Evolutionary conservation across 768 basidiomycete species (phyloP).

Genomic region (Russula brevipes): DNA sequence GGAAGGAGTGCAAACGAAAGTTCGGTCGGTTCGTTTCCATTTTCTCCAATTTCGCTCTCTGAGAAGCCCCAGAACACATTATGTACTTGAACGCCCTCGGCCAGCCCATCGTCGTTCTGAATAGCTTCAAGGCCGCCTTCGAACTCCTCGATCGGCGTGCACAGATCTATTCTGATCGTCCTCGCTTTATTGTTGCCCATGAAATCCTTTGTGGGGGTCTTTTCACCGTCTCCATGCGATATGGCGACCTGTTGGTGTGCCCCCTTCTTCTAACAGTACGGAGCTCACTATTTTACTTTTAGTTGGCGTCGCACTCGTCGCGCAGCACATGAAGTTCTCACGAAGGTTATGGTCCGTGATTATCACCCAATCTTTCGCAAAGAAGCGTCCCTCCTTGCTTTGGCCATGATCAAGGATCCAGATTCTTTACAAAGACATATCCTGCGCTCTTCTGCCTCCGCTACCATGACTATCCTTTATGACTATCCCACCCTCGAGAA

Average conservation of each 20-base stretch:
- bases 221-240: conserved; percentile 27
- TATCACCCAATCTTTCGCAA: conserved; percentile 5
- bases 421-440: neutral
- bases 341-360: neutral
- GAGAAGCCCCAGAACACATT: neutral
- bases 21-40: too few species aligned
- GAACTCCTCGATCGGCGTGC: conserved; percentile 39
- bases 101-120: conserved; percentile 29
- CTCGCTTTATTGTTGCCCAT: conserved; percentile 29
- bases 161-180: conserved; percentile 29
- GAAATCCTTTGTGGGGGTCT: conserved; percentile 34
- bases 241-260: conserved; percentile 27
- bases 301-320: conserved; percentile 18
- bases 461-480: neutral
- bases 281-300: neutral
- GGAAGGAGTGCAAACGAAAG: too few species aligned
- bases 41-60: too few species aligned
- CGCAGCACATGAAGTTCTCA: conserved; percentile 13
- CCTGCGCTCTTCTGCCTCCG: conserved; percentile 3
- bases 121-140: conserved; percentile 30
- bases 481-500: conserved; percentile 9
- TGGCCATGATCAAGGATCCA: neutral
- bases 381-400: conserved; percentile 9
- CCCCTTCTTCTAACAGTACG: neutral
- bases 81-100: conserved; percentile 11